Base-by-base conservation (phyloP, 2,329 filamentous ascomycete species). In the Ophiostoma pallidulum region DNA sequence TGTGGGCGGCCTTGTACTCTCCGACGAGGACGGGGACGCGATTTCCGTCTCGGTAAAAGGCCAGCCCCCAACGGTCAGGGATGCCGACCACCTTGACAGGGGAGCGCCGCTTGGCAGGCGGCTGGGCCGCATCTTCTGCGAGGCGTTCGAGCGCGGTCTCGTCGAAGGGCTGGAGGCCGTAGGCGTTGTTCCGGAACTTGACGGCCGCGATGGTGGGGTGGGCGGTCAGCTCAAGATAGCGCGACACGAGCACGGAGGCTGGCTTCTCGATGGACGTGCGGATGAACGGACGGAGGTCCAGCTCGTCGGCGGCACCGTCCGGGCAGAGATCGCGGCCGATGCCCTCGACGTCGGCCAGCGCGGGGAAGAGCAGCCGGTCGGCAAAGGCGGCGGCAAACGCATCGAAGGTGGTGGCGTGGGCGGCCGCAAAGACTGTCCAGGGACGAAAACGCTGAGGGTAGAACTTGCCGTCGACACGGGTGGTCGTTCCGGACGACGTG, bases 1-100 rank as follows among this genome's bases (percentile, higher is more conserved):
- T 36, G 26, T 51, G 46, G 19, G 46, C 42, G 2, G 50, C 29
- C 36, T 51, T 51, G 43, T 38, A 38, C 18, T 51, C 46, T 12
- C 46, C 50, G 2, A 49, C 50, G 2, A 49, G 28, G 12, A 48
- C 3, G 1, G 32, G 41, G 4, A 4, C 14, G 3, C 2, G 2
- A 3, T 13, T 19, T 1, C 28, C 38, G 6, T 28, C n/a, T 3
- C 12, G 22, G 22, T 24, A 10, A 2, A 13, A 7, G 13, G n/a
- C 42, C 12, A 48, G 2, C 8, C 32, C 8, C 50, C 50, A 51
- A 4, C 50, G 50, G 24, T 51, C 49, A 2, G 49, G 49, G 4
- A 40, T 14, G 9, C 40, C 40, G 8, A 41, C 14, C n/a, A 5
- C 9, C n/a, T 22, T 31, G 28, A 22, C n/a, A 13, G 26, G 40